Conservation (phyloP, 805 yeast genomes). For the Kuraishia floccosa region DNA sequence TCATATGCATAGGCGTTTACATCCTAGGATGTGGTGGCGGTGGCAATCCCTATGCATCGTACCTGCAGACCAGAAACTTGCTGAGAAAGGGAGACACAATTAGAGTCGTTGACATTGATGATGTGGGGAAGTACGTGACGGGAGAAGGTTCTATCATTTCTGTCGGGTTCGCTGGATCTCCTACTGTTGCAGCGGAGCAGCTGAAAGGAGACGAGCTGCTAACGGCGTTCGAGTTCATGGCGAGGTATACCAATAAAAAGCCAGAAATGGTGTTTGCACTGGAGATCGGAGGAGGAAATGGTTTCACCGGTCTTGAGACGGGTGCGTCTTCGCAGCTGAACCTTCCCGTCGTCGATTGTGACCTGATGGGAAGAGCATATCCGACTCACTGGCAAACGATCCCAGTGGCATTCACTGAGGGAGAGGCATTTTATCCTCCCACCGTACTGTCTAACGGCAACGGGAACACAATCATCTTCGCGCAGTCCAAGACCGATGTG, state of each 20-base stretch:
- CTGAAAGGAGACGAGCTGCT: constrained; percentile 25
- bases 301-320: constrained; percentile 18
- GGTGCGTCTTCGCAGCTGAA: constrained; percentile 13
- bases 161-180: constrained; percentile 30
- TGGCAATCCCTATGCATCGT: constrained; percentile 31
- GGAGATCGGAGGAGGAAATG: constrained; percentile 35
- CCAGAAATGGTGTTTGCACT: constrained; percentile 24
- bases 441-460: constrained; percentile 23
- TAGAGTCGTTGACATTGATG: constrained; percentile 22
- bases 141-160: constrained; percentile 15
- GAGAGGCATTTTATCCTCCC: constrained; percentile 16
- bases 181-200: constrained; percentile 33
- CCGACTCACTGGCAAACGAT: constrained; percentile 30
- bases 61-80: constrained; percentile 20
- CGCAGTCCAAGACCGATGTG: constrained; percentile 15
- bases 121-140: constrained; percentile 11
- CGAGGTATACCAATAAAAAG: constrained; percentile 13
- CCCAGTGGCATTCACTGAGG: constrained; percentile 15
- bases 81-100: constrained; percentile 22
- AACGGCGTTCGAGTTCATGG: constrained; percentile 16
- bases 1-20: constrained; percentile 30
- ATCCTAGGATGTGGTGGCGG: constrained; percentile 43
- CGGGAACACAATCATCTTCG: constrained; percentile 17
- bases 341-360: constrained; percentile 25
- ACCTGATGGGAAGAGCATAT: constrained; percentile 38